A percentile compares a stretch with the other conserved stretches of the same genome.
These are phyloP conservation scores for Nannochloris sp. DNA, from an alignment of 139 green algal genomes.

Conservation along the genomic window DNA sequence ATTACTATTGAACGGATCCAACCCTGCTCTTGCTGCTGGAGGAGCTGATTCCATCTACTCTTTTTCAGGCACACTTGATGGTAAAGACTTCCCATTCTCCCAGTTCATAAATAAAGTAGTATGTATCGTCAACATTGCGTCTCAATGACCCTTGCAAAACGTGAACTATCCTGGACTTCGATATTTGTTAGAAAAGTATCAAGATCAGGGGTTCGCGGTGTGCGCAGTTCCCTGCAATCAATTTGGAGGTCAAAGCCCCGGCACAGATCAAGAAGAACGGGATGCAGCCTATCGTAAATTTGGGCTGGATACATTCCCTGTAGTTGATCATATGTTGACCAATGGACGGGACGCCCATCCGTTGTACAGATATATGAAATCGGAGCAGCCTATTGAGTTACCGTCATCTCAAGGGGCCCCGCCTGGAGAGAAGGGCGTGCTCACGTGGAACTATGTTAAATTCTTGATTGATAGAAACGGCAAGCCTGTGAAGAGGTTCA, in stretches of 20 bases:
- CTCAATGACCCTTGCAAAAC: constrained; percentile 66
- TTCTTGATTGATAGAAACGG: constrained; percentile 72
- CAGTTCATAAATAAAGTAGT: constrained; percentile 49
- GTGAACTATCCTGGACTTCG: constrained; percentile 60
- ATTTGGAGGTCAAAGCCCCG: constrained; percentile 76
- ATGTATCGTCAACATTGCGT: constrained; percentile 69
- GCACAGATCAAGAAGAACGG: constrained; percentile 70
- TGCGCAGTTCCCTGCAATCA: constrained; percentile 84
- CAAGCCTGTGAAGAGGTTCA: constrained; percentile 67
- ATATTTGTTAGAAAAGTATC: constrained; percentile 62
- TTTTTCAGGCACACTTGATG: constrained; percentile 45
- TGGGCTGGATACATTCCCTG: constrained; percentile 62
- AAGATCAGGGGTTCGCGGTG: constrained; percentile 67
- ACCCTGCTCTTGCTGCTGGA: too few relatives aligned
- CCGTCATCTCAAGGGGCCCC: constrained; percentile 3
- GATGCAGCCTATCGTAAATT: constrained; percentile 79
- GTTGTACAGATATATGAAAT: constrained; percentile 73
- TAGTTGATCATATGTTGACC: constrained; percentile 38
- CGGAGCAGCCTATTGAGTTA: constrained; percentile 32
- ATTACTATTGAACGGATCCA: too few relatives aligned
- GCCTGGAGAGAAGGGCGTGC: constrained; percentile 20
- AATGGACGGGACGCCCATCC: constrained; percentile 69
- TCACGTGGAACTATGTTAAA: constrained; percentile 69
- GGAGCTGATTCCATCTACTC: constrained; percentile 35
- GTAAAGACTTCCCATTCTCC: constrained; percentile 21